A percentile compares a stretch with the other conserved stretches of the same genome.
phyloP scores from a whole-genome alignment of 2,329 filamentous ascomycete species.

The Penicillium sclerotiorum region DNA sequence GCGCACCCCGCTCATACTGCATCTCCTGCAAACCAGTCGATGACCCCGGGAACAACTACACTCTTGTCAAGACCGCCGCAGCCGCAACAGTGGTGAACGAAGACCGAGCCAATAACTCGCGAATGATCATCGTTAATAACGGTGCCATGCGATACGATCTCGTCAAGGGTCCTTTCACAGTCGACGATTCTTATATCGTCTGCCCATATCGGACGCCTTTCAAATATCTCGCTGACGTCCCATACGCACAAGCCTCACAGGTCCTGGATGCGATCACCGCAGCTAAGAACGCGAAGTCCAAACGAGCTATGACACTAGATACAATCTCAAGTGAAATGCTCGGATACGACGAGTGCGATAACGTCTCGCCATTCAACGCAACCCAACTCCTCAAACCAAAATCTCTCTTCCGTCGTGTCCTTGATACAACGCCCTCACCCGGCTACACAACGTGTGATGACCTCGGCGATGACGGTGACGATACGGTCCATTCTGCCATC shows the following conservation, averaged over 20 bases:
- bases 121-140: slow-evolving; percentile 64
- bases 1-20: slow-evolving; percentile 63
- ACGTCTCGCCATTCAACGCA: slow-evolving; percentile 1
- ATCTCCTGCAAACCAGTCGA: slow-evolving; percentile 50
- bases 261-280: slow-evolving; percentile 4
- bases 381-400: slow-evolving; percentile 8
- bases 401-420: slow-evolving; percentile 8
- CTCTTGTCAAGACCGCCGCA: slow-evolving; percentile 54
- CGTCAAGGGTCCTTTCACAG: slow-evolving; percentile 64
- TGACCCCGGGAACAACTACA: slow-evolving; percentile 57
- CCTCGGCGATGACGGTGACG: slow-evolving; percentile 13
- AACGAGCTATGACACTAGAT: slow-evolving; percentile 6
- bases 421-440: background rate
- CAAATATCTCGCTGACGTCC: slow-evolving; percentile 8
- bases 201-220: slow-evolving; percentile 8
- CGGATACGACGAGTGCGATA: slow-evolving; percentile 11
- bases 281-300: background rate
- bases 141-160: slow-evolving; percentile 65
- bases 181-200: slow-evolving; percentile 33
- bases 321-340: slow-evolving; percentile 10
- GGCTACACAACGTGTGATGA: slow-evolving; percentile 13
- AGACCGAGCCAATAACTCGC: slow-evolving; percentile 52
- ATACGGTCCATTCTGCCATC: slow-evolving; percentile 9
- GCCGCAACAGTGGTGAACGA: slow-evolving; percentile 56
- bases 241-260: slow-evolving; percentile 9